A percentile compares a stretch with the other conserved stretches of the same genome.
phyloP scores from a whole-genome alignment of 768 basidiomycete species.

The Calocera cornea region DNA sequence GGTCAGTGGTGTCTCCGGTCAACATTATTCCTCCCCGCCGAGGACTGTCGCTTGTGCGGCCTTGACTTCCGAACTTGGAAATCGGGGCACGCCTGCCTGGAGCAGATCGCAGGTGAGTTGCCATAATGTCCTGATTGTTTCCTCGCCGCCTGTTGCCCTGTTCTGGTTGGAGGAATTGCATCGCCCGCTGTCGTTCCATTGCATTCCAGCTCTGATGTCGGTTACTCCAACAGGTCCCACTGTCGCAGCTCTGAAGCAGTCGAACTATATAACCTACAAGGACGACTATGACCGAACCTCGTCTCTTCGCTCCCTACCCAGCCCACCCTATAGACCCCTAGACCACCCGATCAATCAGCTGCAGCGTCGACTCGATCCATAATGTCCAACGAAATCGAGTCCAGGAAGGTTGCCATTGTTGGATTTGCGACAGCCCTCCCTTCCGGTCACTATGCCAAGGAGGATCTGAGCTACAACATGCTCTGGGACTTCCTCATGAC shows the following conservation, averaged over 20 bases:
- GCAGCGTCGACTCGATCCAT: not conserved
- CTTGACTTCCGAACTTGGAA: not conserved
- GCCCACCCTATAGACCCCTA: not conserved
- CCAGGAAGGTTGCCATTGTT: not conserved
- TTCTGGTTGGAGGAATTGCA: not conserved
- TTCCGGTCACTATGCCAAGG: slow-evolving; percentile 19
- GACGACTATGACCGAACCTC: not conserved
- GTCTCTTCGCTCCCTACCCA: not conserved
- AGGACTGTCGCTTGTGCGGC: not conserved
- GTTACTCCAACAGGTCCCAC: not conserved
- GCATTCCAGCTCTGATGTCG: not conserved
- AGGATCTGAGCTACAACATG: slow-evolving; percentile 25
- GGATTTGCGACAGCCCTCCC: slow-evolving; percentile 32
- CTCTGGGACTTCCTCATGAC: slow-evolving; percentile 30
- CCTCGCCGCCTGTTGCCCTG: not conserved
- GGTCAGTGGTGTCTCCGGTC: not conserved
- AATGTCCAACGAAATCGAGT: not conserved
- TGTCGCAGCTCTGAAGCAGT: not conserved
- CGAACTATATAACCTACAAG: not conserved
- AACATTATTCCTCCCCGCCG: not conserved
- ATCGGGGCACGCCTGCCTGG: not conserved
- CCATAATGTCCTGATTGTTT: not conserved
- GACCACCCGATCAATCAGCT: not conserved
- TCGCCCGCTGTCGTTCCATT: not conserved
- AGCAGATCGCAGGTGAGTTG: not conserved